phyloP scores from a whole-genome alignment of 192 early-diverging fungal genomes.

The Linnemannia zychae region DNA sequence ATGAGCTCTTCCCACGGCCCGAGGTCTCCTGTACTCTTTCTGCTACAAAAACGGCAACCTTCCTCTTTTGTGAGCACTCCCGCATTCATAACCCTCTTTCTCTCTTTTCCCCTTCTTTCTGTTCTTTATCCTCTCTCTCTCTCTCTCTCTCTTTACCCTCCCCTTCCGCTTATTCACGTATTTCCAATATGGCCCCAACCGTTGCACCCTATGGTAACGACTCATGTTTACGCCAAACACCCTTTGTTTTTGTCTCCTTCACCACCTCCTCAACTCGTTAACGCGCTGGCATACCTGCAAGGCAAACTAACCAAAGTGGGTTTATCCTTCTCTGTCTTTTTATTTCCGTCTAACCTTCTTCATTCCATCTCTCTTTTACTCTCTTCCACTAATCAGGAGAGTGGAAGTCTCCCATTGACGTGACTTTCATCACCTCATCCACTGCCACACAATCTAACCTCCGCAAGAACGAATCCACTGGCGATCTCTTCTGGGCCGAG shows the following conservation, averaged over 20 bases:
- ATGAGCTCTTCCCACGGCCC: neutral
- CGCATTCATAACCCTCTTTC: neutral
- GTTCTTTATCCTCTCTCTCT: neutral
- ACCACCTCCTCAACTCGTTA: neutral
- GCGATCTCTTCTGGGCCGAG: slow-evolving; percentile 44
- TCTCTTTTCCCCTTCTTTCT: neutral
- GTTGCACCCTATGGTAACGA: slow-evolving; percentile 39
- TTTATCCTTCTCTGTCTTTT: too few relatives aligned
- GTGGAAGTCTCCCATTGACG: slow-evolving; percentile 55
- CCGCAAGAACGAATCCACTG: slow-evolving; percentile 47
- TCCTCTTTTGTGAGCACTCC: neutral
- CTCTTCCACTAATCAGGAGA: slow-evolving; percentile 24
- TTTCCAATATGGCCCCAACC: slow-evolving; percentile 27
- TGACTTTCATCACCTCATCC: slow-evolving; percentile 51
- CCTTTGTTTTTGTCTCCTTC: too few relatives aligned
- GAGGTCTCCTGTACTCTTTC: neutral
- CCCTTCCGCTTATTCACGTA: neutral
- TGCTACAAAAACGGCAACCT: neutral
- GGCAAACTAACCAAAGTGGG: neutral
- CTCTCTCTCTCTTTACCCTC: neutral
- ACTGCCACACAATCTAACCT: slow-evolving; percentile 29
- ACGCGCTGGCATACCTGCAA: too few relatives aligned
- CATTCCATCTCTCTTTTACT: neutral
- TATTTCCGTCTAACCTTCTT: neutral
- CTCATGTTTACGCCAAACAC: too few relatives aligned